phyloP scores from a whole-genome alignment of 768 basidiomycete species.

The Russula sp. region DNA sequence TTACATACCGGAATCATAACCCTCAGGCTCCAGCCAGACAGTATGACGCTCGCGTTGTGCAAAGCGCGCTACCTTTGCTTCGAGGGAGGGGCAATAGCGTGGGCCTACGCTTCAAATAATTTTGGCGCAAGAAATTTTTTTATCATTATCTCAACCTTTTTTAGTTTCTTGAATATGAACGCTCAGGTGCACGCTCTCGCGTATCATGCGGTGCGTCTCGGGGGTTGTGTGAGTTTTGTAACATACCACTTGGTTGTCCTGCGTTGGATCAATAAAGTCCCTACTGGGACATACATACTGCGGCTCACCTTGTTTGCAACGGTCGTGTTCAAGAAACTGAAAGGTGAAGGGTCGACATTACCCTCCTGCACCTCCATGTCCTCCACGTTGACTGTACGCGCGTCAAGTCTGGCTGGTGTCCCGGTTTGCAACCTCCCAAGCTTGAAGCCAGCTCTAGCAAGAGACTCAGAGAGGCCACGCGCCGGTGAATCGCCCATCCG shows the following conservation, averaged over 20 bases:
- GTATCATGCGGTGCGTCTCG: constrained; percentile 70
- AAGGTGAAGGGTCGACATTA: constrained; percentile 62
- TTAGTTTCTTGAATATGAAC: constrained; percentile 87
- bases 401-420: constrained; percentile 78
- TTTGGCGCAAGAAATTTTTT: not conserved
- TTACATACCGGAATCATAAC: constrained; percentile 73
- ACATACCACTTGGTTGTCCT: constrained; percentile 74
- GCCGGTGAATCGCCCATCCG: constrained; percentile 71
- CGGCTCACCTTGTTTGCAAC: constrained; percentile 66
- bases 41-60: constrained; percentile 64
- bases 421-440: constrained; percentile 84
- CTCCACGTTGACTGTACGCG: constrained; percentile 65
- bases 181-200: constrained; percentile 70
- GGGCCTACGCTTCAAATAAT: constrained; percentile 52
- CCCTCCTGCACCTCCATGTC: constrained; percentile 63
- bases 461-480: constrained; percentile 70
- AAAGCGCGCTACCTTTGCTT: constrained; percentile 83
- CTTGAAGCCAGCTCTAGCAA: constrained; percentile 71
- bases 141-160: constrained; percentile 69
- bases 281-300: not conserved
- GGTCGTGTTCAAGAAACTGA: constrained; percentile 66
- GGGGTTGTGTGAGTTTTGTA: constrained; percentile 71
- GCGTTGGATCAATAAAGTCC: not conserved
- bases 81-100: constrained; percentile 87
- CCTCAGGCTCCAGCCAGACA: constrained; percentile 91